Percentiles rank a stretch among this genome's conserved stretches.
These are phyloP conservation scores for Aureobasidium mangrovei DNA, from an alignment of 2,329 filamentous ascomycete genomes.

Conservation along the genomic window DNA sequence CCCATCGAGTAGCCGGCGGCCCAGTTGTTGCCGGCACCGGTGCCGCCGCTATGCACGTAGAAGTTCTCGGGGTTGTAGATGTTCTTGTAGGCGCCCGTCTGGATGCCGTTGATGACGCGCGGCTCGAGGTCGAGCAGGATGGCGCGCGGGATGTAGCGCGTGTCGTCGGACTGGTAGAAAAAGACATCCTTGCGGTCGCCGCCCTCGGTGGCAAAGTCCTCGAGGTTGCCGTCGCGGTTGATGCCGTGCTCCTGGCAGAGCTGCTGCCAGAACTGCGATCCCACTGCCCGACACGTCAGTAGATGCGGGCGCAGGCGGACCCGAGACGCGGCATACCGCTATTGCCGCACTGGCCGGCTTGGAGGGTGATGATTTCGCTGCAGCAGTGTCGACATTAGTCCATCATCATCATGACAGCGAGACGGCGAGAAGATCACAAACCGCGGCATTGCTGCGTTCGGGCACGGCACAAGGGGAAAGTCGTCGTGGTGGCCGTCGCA, in stretches of 20 bases:
- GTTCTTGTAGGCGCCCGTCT: constrained; percentile 89
- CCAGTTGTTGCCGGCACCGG: constrained; percentile 97
- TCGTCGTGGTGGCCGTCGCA: background rate
- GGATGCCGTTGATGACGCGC: constrained; percentile 84
- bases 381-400: constrained; percentile 13
- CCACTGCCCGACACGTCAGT: constrained; percentile 52
- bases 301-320: background rate
- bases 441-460: constrained; percentile 9
- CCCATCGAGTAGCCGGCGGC: constrained; percentile 91
- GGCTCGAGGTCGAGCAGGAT: constrained; percentile 95
- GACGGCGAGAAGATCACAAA: background rate
- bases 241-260: constrained; percentile 97
- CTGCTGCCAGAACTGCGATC: constrained; percentile 98
- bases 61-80: constrained; percentile 99
- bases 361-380: constrained; percentile 98
- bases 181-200: constrained; percentile 98
- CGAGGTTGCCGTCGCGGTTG: constrained; percentile 91
- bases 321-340: constrained; percentile 63
- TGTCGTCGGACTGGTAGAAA: constrained; percentile 99
- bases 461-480: constrained; percentile 3
- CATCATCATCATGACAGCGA: background rate
- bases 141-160: constrained; percentile 90
- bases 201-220: constrained; percentile 95
- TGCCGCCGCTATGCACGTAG: constrained; percentile 87
- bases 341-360: constrained; percentile 98